Percentiles rank a stretch among this genome's conserved stretches.
Evolutionary conservation across 1,284 basidiomycete species (phyloP).

Genomic region (Tilletia indica): DNA sequence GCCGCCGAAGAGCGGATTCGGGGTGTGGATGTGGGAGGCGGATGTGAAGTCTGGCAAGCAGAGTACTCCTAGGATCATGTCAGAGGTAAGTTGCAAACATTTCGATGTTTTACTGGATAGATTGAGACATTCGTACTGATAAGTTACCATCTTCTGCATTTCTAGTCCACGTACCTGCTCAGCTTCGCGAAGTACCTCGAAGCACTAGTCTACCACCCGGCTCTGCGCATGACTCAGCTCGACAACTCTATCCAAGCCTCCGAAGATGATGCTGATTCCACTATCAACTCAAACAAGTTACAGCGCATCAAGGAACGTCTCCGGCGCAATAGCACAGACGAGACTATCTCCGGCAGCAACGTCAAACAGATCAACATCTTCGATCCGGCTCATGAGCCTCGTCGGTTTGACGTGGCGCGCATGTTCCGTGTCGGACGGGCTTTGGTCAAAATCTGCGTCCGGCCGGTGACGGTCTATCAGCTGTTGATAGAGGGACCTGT

Average conservation of each 20-base stretch:
- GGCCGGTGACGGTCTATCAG: conserved; percentile 36
- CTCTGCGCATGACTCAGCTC: conserved; percentile 21
- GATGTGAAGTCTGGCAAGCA: conserved; percentile 37
- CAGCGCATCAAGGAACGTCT: neutral
- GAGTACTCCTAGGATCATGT: conserved; percentile 31
- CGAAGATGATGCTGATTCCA: neutral
- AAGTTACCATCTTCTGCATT: neutral
- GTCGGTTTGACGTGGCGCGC: conserved; percentile 24
- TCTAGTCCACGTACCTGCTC: conserved; percentile 42
- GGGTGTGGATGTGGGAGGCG: conserved; percentile 42
- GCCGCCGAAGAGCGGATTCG: conserved; percentile 19
- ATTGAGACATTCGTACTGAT: no score
- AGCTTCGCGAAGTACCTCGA: conserved; percentile 48
- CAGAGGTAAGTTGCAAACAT: neutral
- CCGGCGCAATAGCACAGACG: neutral
- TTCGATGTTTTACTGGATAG: neutral
- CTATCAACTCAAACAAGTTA: neutral
- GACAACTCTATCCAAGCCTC: neutral
- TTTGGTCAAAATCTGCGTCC: conserved; percentile 40
- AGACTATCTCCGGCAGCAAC: neutral
- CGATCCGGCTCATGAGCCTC: neutral
- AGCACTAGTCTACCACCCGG: conserved; percentile 41
- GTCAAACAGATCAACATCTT: neutral
- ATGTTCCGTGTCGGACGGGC: conserved; percentile 38
- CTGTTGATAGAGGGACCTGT: conserved; percentile 41